Percentiles rank a stretch among this genome's conserved stretches.
phyloP scores from a whole-genome alignment of 139 green algal genomes.

The Coccomyxa sp. region DNA sequence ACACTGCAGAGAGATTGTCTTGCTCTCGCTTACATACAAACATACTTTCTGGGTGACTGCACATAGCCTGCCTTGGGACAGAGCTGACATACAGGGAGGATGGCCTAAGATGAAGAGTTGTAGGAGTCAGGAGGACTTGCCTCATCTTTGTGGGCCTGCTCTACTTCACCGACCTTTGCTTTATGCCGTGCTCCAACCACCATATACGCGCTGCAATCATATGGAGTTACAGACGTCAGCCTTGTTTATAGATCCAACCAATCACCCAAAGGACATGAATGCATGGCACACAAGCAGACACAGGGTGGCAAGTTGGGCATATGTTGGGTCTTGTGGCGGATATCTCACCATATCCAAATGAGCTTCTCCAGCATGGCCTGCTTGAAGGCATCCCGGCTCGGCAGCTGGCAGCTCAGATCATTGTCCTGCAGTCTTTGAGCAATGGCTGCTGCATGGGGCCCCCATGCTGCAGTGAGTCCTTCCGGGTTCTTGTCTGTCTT shows the following conservation, averaged over 20 bases:
- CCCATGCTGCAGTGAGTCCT: constrained; percentile 87
- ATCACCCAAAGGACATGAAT: not conserved
- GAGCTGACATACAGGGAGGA: too few relatives aligned
- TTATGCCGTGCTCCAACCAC: constrained; percentile 81
- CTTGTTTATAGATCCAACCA: too few relatives aligned
- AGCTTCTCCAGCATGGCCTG: constrained; percentile 97
- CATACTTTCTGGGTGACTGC: too few relatives aligned
- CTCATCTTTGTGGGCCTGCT: constrained; percentile 58
- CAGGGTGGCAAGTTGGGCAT: too few relatives aligned
- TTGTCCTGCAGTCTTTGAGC: constrained; percentile 54
- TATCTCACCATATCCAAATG: constrained; percentile 96
- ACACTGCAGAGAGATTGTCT: too few relatives aligned
- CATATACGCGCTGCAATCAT: constrained; percentile 86
- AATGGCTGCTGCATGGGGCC: constrained; percentile 78
- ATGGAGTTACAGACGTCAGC: too few relatives aligned
- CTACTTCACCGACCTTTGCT: constrained; percentile 84
- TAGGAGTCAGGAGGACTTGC: too few relatives aligned
- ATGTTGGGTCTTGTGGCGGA: too few relatives aligned
- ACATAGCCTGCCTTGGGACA: too few relatives aligned
- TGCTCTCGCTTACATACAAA: too few relatives aligned
- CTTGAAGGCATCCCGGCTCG: constrained; percentile 41
- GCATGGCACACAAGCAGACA: not conserved
- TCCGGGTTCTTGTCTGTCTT: constrained; percentile 96
- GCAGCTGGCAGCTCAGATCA: not conserved
- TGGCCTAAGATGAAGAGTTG: too few relatives aligned